Percentiles rank a stretch among this genome's conserved stretches.
phyloP scores from a whole-genome alignment of 2,329 filamentous ascomycete genomes.

The Paracamarosporium sp. region DNA sequence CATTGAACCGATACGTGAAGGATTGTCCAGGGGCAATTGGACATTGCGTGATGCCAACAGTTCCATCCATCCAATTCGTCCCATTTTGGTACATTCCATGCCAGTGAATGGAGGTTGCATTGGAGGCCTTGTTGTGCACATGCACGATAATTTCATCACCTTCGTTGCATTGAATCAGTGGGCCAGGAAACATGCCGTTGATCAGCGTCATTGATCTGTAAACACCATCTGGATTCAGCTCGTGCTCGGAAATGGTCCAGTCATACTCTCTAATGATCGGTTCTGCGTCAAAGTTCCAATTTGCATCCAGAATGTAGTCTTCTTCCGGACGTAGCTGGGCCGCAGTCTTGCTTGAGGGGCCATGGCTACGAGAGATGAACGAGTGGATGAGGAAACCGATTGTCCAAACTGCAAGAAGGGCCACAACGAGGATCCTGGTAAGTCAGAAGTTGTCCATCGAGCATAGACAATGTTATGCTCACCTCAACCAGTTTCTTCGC shows the following conservation, averaged over 20 bases:
- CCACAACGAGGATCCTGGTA: slow-evolving; percentile 11
- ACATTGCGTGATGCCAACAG: slow-evolving; percentile 56
- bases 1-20: slow-evolving; percentile 40
- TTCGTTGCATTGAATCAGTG: slow-evolving; percentile 55
- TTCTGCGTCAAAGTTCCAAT: slow-evolving; percentile 62
- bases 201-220: slow-evolving; percentile 51
- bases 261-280: slow-evolving; percentile 63
- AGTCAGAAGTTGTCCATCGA: neutral
- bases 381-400: slow-evolving; percentile 21
- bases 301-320: slow-evolving; percentile 59
- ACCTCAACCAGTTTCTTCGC: slow-evolving; percentile 16
- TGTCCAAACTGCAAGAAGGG: slow-evolving; percentile 19
- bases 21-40: slow-evolving; percentile 62
- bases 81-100: slow-evolving; percentile 64
- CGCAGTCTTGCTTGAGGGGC: neutral
- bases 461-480: neutral
- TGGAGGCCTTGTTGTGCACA: slow-evolving; percentile 60
- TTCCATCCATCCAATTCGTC: slow-evolving; percentile 60
- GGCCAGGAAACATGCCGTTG: slow-evolving; percentile 49
- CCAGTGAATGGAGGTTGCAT: slow-evolving; percentile 69
- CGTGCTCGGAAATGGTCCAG: slow-evolving; percentile 66
- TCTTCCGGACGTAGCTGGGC: slow-evolving; percentile 30
- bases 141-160: slow-evolving; percentile 73
- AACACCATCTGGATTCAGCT: slow-evolving; percentile 64
- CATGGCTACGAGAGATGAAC: slow-evolving; percentile 10